phyloP scores from a whole-genome alignment of 768 basidiomycete species.

The Naganishia randhawae region DNA sequence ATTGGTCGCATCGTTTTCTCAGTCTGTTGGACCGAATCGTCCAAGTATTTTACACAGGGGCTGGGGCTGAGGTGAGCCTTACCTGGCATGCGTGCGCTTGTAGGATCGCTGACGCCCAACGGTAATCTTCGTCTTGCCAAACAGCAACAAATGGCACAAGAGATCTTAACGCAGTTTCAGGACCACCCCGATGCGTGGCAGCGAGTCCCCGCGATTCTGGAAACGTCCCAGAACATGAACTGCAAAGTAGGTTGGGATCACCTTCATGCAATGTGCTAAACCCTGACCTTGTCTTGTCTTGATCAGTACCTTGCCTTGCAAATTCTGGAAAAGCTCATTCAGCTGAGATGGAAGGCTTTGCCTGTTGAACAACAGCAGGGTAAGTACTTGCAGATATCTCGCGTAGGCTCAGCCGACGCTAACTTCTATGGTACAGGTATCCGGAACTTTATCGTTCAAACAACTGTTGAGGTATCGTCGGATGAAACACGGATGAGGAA shows the following conservation, averaged over 20 bases:
- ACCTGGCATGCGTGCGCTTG: background rate
- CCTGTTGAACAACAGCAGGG: conserved; percentile 92
- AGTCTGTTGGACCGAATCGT: conserved; percentile 85
- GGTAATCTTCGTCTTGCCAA: conserved; percentile 7
- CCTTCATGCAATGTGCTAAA: background rate
- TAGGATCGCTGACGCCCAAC: background rate
- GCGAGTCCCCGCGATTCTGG: conserved; percentile 87
- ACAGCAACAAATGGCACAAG: conserved; percentile 93
- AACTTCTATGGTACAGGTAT: conserved; percentile 62
- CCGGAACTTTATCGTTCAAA: conserved; percentile 89
- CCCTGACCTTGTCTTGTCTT: conserved; percentile 21
- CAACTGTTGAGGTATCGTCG: conserved; percentile 87
- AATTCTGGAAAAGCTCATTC: conserved; percentile 92
- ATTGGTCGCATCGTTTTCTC: conserved; percentile 27
- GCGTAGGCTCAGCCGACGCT: conserved; percentile 5
- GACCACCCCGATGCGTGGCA: conserved; percentile 97
- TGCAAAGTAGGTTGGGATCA: conserved; percentile 55
- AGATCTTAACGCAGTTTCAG: conserved; percentile 89
- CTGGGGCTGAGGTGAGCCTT: conserved; percentile 70
- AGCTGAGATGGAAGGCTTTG: conserved; percentile 90
- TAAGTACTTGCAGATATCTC: conserved; percentile 40
- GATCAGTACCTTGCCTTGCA: conserved; percentile 91
- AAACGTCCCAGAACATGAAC: conserved; percentile 75
- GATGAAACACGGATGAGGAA: conserved; percentile 82
- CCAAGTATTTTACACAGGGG: conserved; percentile 81